These are phyloP conservation scores for Boletus pseudopeckii DNA, from an alignment of 768 basidiomycete species.

Conservation along the genomic window DNA sequence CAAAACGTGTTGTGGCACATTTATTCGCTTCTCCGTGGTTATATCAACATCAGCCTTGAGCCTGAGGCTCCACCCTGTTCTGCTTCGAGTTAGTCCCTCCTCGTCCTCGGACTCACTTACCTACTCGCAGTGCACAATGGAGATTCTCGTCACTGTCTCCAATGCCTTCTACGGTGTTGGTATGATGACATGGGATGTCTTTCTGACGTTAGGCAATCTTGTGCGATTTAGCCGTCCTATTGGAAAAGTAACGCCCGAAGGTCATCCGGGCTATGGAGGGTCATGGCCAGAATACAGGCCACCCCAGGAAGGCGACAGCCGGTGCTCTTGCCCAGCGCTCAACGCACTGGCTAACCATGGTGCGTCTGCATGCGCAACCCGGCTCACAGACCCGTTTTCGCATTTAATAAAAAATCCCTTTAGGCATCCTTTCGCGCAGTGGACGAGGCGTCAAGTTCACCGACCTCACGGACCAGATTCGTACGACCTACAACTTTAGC, in stretches of 20 bases:
- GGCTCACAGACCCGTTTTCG: background rate
- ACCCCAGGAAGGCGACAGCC: slow-evolving; percentile 60
- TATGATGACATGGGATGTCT: slow-evolving; percentile 19
- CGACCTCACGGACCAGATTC: slow-evolving; percentile 41
- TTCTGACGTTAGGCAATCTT: slow-evolving; percentile 20
- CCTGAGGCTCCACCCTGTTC: too few relatives aligned
- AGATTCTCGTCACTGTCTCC: slow-evolving; percentile 8
- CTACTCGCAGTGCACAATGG: slow-evolving; percentile 8
- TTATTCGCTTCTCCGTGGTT: too few relatives aligned
- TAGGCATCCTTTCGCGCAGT: slow-evolving; percentile 51
- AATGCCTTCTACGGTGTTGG: slow-evolving; percentile 3
- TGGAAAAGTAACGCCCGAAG: slow-evolving; percentile 55
- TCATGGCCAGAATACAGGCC: slow-evolving; percentile 67
- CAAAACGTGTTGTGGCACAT: too few relatives aligned
- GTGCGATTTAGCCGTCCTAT: slow-evolving; percentile 24
- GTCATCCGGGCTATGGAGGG: slow-evolving; percentile 57
- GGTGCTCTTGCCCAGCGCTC: slow-evolving; percentile 69
- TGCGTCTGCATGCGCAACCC: slow-evolving; percentile 24
- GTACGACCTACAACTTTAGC: slow-evolving; percentile 65
- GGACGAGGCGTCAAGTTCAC: slow-evolving; percentile 69
- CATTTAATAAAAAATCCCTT: too few relatives aligned
- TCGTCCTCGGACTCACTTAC: background rate
- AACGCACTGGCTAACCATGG: slow-evolving; percentile 86
- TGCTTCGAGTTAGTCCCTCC: too few relatives aligned
- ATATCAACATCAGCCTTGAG: too few relatives aligned